These are phyloP conservation scores for Chlorella sp. DNA, from an alignment of 139 green algal species.

Conservation along the genomic window DNA sequence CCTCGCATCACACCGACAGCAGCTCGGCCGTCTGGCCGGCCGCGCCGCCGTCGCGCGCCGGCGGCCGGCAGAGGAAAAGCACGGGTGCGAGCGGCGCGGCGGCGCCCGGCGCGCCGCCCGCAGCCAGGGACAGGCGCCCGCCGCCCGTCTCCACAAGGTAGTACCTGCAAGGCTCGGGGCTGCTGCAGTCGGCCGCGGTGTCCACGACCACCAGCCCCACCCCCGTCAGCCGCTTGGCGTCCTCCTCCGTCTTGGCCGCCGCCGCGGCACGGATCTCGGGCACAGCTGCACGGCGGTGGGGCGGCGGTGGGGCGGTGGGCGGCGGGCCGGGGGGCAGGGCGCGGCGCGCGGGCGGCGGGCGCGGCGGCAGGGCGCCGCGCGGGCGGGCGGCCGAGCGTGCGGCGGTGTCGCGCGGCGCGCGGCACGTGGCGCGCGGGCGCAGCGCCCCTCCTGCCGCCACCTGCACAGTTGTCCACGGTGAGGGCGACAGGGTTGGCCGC, in stretches of 20 bases:
- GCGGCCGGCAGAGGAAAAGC: conserved; percentile 68
- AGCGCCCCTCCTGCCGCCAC: background rate
- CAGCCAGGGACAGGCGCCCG: conserved; percentile 36
- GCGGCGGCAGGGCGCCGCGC: background rate
- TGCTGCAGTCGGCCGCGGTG: background rate
- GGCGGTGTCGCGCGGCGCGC: background rate
- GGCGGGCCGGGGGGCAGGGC: background rate
- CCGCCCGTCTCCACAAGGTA: conserved; percentile 42
- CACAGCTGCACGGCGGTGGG: background rate
- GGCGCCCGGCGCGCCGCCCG: conserved; percentile 21
- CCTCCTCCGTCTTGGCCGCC: conserved; percentile 68
- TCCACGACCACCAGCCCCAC: conserved; percentile 72
- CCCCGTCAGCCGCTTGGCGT: conserved; percentile 53
- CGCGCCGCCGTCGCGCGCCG: conserved; percentile 19
- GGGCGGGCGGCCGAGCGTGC: background rate
- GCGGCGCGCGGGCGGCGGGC: background rate
- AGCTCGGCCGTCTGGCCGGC: conserved; percentile 27
- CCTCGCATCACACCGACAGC: conserved; percentile 29
- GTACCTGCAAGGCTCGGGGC: conserved; percentile 25
- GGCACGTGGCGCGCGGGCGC: background rate
- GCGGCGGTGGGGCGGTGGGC: no score
- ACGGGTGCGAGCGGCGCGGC: conserved; percentile 39
- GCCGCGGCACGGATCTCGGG: background rate
- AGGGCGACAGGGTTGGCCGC: conserved; percentile 61
- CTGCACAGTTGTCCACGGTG: conserved; percentile 52